Percentiles rank a stretch among this genome's conserved stretches.
Conservation (phyloP, 768 basidiomycete species). For the Mycena polygramma region DNA sequence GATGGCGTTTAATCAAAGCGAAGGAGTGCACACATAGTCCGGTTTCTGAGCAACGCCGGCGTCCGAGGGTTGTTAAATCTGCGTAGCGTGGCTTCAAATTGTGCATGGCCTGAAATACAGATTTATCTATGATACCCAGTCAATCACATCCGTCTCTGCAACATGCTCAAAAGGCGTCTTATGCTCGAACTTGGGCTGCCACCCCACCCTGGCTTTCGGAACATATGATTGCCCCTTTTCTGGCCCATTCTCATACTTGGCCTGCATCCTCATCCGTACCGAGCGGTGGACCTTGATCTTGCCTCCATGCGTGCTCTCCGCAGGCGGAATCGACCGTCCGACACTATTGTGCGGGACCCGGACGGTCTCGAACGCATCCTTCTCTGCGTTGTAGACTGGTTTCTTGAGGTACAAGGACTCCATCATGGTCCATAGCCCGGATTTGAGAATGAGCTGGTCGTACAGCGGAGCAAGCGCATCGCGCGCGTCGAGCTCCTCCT, state of each 20-base stretch:
- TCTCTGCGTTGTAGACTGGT: slow-evolving; percentile 15
- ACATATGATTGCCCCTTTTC: slow-evolving; percentile 23
- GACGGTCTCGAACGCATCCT: slow-evolving; percentile 14
- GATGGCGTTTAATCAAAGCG: no score
- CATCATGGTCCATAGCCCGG: slow-evolving; percentile 10
- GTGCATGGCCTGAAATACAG: neutral
- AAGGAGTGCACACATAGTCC: no score
- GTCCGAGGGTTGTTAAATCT: no score
- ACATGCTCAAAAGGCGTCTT: slow-evolving; percentile 16
- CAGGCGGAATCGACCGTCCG: slow-evolving; percentile 22
- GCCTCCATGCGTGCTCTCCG: slow-evolving; percentile 15
- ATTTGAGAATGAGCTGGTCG: slow-evolving; percentile 29
- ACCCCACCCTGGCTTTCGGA: slow-evolving; percentile 23
- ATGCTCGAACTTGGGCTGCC: slow-evolving; percentile 2
- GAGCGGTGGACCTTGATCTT: slow-evolving; percentile 27
- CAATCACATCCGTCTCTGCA: slow-evolving; percentile 1
- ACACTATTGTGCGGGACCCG: slow-evolving; percentile 11
- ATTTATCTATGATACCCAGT: slow-evolving; percentile 25
- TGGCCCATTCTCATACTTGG: slow-evolving; percentile 22
- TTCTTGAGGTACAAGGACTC: slow-evolving; percentile 11
- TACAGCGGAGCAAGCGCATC: slow-evolving; percentile 22
- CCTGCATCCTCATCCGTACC: slow-evolving; percentile 30
- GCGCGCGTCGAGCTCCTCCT: slow-evolving; percentile 19
- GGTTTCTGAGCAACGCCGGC: no score
- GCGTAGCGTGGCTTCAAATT: no score